Percentiles rank a stretch among this genome's conserved stretches.
phyloP scores from a whole-genome alignment of 1,284 basidiomycete genomes.

The Leccinum fuscescens region DNA sequence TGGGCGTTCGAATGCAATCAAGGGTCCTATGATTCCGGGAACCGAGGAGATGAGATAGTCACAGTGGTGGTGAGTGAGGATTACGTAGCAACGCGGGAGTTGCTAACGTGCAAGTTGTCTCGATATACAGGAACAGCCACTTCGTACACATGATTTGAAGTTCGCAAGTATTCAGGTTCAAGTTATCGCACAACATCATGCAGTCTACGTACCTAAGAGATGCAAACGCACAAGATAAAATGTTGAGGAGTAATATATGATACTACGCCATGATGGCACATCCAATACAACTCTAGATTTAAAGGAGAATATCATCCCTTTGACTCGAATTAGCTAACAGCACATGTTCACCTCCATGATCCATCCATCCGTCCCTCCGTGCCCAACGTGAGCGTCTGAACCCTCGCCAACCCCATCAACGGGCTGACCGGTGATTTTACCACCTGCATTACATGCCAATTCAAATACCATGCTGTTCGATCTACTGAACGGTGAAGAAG shows the following conservation, averaged over 20 bases:
- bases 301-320: background rate
- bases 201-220: background rate
- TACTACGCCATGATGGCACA: too few species aligned
- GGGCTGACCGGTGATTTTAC: conserved; percentile 1
- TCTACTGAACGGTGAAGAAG: background rate
- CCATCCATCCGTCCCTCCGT: background rate
- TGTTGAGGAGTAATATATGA: too few species aligned
- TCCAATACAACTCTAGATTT: background rate
- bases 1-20: background rate
- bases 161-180: background rate
- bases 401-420: background rate
- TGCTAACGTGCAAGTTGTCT: background rate
- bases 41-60: background rate
- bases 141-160: background rate
- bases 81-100: background rate
- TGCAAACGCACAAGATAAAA: background rate
- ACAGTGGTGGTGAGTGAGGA: background rate
- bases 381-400: background rate
- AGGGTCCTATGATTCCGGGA: background rate
- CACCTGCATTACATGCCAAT: conserved; percentile 10
- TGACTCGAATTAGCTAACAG: background rate
- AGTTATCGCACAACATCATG: background rate
- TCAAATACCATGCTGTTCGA: conserved; percentile 10
- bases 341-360: background rate
- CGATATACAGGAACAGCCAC: background rate